A percentile compares a stretch with the other conserved stretches of the same genome.
Conservation (phyloP, 2,329 filamentous ascomycete species). For the Diaporthe citrichinensis region DNA sequence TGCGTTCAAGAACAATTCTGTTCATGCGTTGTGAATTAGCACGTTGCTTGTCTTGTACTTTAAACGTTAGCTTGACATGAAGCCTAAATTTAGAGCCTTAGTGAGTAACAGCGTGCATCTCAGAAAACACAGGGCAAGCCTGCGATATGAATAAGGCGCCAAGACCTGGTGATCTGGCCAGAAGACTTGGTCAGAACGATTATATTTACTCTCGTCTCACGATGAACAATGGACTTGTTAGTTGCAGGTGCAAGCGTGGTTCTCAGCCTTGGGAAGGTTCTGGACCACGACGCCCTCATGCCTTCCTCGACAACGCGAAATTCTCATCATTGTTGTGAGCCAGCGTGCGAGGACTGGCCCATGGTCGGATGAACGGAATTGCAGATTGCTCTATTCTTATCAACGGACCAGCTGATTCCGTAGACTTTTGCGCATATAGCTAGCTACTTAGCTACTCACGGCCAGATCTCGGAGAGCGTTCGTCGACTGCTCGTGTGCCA, state of each 20-base stretch:
- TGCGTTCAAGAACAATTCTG: background rate
- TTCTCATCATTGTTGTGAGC: background rate
- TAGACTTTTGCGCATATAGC: no score
- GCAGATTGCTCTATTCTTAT: background rate
- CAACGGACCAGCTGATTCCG: background rate
- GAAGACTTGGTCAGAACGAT: background rate
- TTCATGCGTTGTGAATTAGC: background rate
- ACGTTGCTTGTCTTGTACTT: background rate
- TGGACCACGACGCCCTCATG: background rate
- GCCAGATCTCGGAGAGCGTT: background rate
- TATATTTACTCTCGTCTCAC: slow-evolving; percentile 10
- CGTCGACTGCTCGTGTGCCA: background rate
- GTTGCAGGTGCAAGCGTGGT: background rate
- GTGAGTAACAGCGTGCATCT: slow-evolving; percentile 2
- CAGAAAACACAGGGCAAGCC: background rate
- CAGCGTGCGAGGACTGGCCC: background rate
- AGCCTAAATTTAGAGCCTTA: slow-evolving; percentile 7
- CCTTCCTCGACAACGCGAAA: background rate
- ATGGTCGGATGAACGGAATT: background rate
- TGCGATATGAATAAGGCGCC: background rate
- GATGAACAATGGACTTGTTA: background rate
- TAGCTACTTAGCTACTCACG: background rate
- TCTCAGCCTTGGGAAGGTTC: background rate
- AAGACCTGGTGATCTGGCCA: background rate
- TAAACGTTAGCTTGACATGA: background rate